Base-by-base conservation (phyloP, 495 filamentous ascomycete species). In the Mytilinidion resinicola region DNA sequence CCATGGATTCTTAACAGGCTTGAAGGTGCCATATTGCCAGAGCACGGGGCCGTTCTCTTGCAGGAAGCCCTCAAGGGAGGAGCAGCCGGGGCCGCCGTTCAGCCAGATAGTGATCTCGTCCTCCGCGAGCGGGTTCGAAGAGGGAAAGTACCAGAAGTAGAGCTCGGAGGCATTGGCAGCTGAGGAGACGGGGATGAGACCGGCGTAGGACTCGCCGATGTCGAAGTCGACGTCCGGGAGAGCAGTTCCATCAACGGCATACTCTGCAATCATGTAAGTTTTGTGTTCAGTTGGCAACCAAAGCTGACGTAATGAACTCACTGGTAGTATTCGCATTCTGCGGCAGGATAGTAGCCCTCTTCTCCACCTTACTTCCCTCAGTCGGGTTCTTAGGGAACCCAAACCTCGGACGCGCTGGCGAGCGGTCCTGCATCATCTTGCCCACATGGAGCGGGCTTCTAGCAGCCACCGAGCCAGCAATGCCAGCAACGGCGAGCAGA, bases 71-170 rank as follows among this genome's bases (percentile, higher is more conserved):
- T 73, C 70, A 21, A 75, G 59, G 14, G 66, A 70, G 9, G 52
- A 60, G 48, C 72, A 75, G 2, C 72, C 73, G 10, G 53, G 54
- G 9, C 60, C 57, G 10, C 67, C 67, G 42, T 75, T 75, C 21
- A 75, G 53, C 73, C 73, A 75, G 51, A 75, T 73, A 4, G 69
- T 64, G 65, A 68, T 63, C 54, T 68, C 65, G 25, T 65, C 59
- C 6, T 20, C 14, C 5, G 65, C 65, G 49, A 47, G 43, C 17
- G 59, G 55, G 41, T 66, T 65, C 49, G 43, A 38, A 19, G 58
- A 62, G 14, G 65, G 73, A 56, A 73, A 75, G 62, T 69, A 75
- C 73, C 73, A 75, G 55, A 75, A 75, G 61, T 69, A 75, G 10
- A 75, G 63, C 60, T 73, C 58, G 39, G 47, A 60, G 3, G 61